Conservation (phyloP, 2,329 filamentous ascomycete genomes). For the Didymella pomorum region DNA sequence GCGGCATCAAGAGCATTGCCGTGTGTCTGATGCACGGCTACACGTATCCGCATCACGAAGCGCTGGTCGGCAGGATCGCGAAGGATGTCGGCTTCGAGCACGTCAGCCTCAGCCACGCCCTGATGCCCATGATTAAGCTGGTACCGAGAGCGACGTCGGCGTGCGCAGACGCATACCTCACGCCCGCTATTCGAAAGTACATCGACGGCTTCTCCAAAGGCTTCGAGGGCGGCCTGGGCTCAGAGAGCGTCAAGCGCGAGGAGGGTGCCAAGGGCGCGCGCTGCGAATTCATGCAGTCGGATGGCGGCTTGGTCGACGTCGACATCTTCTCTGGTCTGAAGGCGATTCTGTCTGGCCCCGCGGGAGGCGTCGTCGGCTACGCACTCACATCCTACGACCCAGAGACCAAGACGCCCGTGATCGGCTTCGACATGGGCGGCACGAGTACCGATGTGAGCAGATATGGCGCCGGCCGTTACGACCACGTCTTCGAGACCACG, state of each 20-base stretch:
- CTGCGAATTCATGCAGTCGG: conserved; percentile 95
- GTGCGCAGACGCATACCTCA: conserved; percentile 81
- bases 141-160: conserved; percentile 78
- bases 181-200: conserved; percentile 80
- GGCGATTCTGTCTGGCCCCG: conserved; percentile 87
- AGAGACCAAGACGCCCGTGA: conserved; percentile 81
- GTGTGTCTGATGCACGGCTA: conserved; percentile 94
- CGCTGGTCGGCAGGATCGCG: conserved; percentile 77
- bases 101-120: conserved; percentile 79
- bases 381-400: conserved; percentile 90
- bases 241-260: conserved; percentile 74
- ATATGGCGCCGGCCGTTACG: conserved; percentile 84
- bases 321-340: conserved; percentile 83
- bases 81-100: conserved; percentile 83
- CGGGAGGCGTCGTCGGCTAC: conserved; percentile 93
- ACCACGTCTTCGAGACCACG: conserved; percentile 93
- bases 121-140: conserved; percentile 90
- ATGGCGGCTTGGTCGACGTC: conserved; percentile 75
- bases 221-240: conserved; percentile 81
- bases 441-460: conserved; percentile 91
- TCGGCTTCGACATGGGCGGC: conserved; percentile 96
- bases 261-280: conserved; percentile 73
- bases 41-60: conserved; percentile 87
- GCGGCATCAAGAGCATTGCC: conserved; percentile 80
- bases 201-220: conserved; percentile 79